Evolutionary conservation across 148 eudicot genomes (phyloP).

Genomic region (Suaeda aralocaspica): DNA sequence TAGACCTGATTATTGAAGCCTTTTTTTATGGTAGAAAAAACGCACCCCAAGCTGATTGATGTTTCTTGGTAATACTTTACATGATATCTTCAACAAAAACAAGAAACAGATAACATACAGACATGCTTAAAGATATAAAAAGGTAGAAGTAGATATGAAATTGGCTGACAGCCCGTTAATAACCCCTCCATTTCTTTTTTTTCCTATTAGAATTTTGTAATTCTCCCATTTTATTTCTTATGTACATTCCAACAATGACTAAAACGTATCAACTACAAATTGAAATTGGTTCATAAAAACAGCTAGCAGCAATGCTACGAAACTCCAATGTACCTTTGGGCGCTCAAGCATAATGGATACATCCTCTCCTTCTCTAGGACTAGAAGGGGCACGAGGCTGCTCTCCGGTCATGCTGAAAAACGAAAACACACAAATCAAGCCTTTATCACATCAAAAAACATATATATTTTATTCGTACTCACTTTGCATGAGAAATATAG

Average conservation of each 20-base stretch:
- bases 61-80: not conserved
- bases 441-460: constrained; percentile 6
- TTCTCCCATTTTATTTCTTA: not conserved
- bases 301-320: not conserved
- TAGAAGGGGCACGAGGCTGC: constrained; percentile 74
- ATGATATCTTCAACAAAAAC: not conserved
- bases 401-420: constrained; percentile 87
- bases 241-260: too few species aligned
- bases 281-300: too few species aligned
- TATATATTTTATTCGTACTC: not conserved
- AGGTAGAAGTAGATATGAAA: not conserved
- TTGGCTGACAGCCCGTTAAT: not conserved
- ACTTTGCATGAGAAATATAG: too few species aligned
- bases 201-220: not conserved
- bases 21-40: too few species aligned
- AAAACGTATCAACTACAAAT: too few species aligned
- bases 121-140: too few species aligned
- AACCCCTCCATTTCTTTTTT: too few species aligned
- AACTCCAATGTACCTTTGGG: constrained; percentile 90
- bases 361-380: constrained; percentile 90
- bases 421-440: constrained; percentile 28
- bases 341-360: constrained; percentile 56
- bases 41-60: too few species aligned
- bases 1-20: too few species aligned
- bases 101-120: not conserved